phyloP scores from a whole-genome alignment of 106 monocot species.

The Dioscorea zingiberensis region DNA sequence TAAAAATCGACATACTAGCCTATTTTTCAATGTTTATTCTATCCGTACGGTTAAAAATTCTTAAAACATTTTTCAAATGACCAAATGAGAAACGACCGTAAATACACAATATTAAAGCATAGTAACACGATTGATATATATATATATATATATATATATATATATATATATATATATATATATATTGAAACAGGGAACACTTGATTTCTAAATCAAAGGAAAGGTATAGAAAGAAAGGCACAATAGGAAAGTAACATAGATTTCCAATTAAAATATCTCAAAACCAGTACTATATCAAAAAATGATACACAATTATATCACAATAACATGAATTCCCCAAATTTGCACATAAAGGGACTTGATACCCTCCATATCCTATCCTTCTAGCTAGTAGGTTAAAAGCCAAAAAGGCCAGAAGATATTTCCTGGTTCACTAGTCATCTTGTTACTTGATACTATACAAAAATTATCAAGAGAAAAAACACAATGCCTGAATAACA shows the following conservation, averaged over 20 bases:
- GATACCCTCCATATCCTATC: not conserved
- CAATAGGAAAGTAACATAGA: not conserved
- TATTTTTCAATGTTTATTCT: too few species aligned
- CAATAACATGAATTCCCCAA: slow-evolving; percentile 14
- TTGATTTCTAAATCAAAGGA: not conserved
- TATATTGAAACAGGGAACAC: not conserved
- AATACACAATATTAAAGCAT: too few species aligned
- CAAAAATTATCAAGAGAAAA: slow-evolving; percentile 16
- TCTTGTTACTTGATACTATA: slow-evolving; percentile 11
- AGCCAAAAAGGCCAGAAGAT: not conserved
- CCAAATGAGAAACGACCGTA: too few species aligned
- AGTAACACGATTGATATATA: too few species aligned
- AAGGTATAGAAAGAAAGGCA: not conserved
- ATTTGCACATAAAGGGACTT: not conserved
- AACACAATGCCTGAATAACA: slow-evolving; percentile 1
- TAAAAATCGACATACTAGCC: too few species aligned
- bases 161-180: not conserved
- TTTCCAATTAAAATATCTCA: not conserved
- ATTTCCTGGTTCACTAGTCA: not conserved
- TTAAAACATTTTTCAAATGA: too few species aligned
- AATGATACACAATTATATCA: slow-evolving; percentile 16
- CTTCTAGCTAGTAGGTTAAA: not conserved
- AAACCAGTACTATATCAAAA: slow-evolving; percentile 1
- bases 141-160: too few species aligned
- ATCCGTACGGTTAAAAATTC: too few species aligned